Evolutionary conservation across 441 rosid genomes (phyloP).

Genomic region (Populus hybrid): DNA sequence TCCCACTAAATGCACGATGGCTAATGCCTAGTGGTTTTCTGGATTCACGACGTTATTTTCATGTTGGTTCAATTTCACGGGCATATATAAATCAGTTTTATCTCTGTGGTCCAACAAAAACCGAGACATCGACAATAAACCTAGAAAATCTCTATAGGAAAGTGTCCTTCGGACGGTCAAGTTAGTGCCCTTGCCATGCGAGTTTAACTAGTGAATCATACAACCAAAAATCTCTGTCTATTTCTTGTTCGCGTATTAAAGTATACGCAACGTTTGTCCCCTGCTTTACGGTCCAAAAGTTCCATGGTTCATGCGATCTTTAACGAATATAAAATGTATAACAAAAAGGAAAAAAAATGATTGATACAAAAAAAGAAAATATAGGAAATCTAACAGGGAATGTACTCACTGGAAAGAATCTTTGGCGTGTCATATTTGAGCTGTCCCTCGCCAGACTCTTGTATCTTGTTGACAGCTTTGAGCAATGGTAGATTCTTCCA

Average conservation of each 20-base stretch:
- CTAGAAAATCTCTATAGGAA: too few species aligned
- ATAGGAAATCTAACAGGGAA: not conserved
- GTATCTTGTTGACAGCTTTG: slow-evolving; percentile 47
- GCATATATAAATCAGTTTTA: not conserved
- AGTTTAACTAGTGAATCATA: not conserved
- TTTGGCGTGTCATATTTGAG: slow-evolving; percentile 80
- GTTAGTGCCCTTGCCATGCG: too few species aligned
- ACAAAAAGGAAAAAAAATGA: too few species aligned
- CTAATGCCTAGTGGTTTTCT: not conserved
- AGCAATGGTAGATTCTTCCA: slow-evolving; percentile 74
- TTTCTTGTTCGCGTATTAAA: not conserved
- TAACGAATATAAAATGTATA: not conserved
- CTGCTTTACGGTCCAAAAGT: not conserved
- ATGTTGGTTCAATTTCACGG: not conserved
- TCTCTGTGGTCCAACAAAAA: not conserved
- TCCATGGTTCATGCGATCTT: not conserved
- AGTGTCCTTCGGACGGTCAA: too few species aligned
- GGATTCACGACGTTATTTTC: not conserved
- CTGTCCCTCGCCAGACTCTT: slow-evolving; percentile 66
- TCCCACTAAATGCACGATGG: slow-evolving; percentile 2
- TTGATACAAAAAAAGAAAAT: not conserved
- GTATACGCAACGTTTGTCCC: not conserved
- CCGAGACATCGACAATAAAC: too few species aligned
- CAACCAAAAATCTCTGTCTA: slow-evolving; percentile 2
- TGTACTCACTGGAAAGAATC: slow-evolving; percentile 70